Conservation (phyloP, 345 rosid genomes). For the Chamaenerion angustifolium region DNA sequence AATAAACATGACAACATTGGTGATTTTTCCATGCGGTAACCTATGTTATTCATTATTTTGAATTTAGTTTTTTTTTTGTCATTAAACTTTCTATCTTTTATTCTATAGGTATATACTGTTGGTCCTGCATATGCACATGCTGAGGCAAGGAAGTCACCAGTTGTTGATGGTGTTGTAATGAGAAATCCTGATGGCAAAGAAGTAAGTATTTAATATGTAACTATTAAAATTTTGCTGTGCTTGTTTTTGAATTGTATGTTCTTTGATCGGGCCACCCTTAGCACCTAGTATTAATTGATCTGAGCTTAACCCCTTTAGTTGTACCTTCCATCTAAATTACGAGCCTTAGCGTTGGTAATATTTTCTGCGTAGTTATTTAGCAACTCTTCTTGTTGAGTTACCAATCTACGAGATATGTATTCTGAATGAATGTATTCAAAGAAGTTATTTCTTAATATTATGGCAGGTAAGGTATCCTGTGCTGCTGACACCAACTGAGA, state of each 20-base stretch:
- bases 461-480: constrained; percentile 84
- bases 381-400: no score
- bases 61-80: background rate
- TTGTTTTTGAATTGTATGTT: background rate
- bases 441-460: constrained; percentile 2
- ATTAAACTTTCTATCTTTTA: background rate
- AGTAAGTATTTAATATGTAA: constrained; percentile 28
- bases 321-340: no score
- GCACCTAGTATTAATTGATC: no score
- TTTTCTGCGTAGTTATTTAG: no score
- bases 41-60: background rate
- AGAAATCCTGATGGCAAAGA: constrained; percentile 98
- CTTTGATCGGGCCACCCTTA: background rate
- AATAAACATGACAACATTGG: no score
- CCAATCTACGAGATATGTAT: no score
- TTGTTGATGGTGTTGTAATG: constrained; percentile 99
- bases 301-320: no score
- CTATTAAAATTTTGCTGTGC: background rate
- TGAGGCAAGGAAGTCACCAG: constrained; percentile 99
- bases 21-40: no score
- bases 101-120: constrained; percentile 79
- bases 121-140: constrained; percentile 99
- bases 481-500: constrained; percentile 80
- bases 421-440: no score
- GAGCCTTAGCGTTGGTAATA: no score